These are phyloP conservation scores for Crucibulum laeve DNA, from an alignment of 768 basidiomycete species.

Conservation along the genomic window DNA sequence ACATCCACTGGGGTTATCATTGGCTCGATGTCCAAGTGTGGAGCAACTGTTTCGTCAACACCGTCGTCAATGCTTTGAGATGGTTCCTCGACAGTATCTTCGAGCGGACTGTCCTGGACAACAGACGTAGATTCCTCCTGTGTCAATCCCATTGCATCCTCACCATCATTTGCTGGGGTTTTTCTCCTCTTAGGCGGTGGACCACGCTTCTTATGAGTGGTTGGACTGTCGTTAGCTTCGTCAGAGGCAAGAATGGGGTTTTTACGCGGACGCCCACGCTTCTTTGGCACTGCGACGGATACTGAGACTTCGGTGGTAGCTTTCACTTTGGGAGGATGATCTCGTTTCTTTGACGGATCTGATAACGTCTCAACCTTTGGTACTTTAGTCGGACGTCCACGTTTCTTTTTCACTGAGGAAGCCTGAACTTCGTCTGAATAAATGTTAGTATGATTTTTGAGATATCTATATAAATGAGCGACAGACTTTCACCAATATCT, in stretches of 20 bases:
- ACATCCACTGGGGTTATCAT: too few relatives aligned
- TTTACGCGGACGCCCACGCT: slow-evolving; percentile 34
- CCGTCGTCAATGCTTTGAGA: too few relatives aligned
- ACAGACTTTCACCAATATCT: too few relatives aligned
- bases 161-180: neutral
- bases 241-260: slow-evolving; percentile 11
- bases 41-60: too few relatives aligned
- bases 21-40: too few relatives aligned
- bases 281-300: slow-evolving; percentile 20
- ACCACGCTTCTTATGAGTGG: slow-evolving; percentile 29
- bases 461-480: too few relatives aligned
- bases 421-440: neutral
- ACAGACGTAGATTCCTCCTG: neutral
- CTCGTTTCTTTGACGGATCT: slow-evolving; percentile 3
- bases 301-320: neutral
- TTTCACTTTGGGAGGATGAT: slow-evolving; percentile 5
- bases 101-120: too few relatives aligned
- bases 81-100: too few relatives aligned
- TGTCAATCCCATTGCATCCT: too few relatives aligned
- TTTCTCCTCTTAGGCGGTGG: slow-evolving; percentile 22
- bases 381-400: neutral
- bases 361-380: neutral
- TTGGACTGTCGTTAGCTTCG: slow-evolving; percentile 6
- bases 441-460: too few relatives aligned
- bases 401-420: neutral